Evolutionary conservation across 2,329 filamentous ascomycete genomes (phyloP).

Genomic region (Aspergillus versicolor): DNA sequence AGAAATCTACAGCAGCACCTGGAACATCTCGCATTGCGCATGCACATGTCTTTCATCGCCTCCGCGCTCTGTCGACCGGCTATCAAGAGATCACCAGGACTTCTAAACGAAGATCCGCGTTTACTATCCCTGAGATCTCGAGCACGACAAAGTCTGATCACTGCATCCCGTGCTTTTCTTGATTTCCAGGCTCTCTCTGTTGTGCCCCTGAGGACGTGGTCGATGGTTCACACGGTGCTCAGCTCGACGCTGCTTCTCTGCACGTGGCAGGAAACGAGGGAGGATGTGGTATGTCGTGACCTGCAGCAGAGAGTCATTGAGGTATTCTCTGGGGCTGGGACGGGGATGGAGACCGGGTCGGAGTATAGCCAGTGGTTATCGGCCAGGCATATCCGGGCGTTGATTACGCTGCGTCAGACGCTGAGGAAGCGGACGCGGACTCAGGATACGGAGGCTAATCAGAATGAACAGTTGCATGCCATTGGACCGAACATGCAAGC

Average conservation of each 20-base stretch:
- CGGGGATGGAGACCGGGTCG: slow-evolving; percentile 12
- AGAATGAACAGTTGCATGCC: not conserved
- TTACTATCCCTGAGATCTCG: slow-evolving; percentile 19
- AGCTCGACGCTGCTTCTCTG: slow-evolving; percentile 34
- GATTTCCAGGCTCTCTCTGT: slow-evolving; percentile 33
- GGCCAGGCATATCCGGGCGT: slow-evolving; percentile 28
- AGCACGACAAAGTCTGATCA: slow-evolving; percentile 26
- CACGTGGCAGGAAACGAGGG: slow-evolving; percentile 34
- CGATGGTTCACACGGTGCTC: slow-evolving; percentile 35
- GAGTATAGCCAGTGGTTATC: slow-evolving; percentile 30
- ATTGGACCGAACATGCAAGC: not conserved
- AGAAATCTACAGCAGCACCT: slow-evolving; percentile 46
- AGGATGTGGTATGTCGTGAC: slow-evolving; percentile 28
- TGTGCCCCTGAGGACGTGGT: slow-evolving; percentile 33
- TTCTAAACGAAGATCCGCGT: slow-evolving; percentile 4
- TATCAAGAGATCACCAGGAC: slow-evolving; percentile 38
- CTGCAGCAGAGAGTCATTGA: slow-evolving; percentile 32
- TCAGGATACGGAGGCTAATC: no score
- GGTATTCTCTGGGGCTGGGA: slow-evolving; percentile 26
- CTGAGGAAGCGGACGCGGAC: slow-evolving; percentile 9
- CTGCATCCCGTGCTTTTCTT: slow-evolving; percentile 31
- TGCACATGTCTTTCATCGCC: slow-evolving; percentile 56
- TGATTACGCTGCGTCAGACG: slow-evolving; percentile 25
- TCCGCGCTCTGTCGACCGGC: slow-evolving; percentile 59
- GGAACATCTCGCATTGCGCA: slow-evolving; percentile 56